Evolutionary conservation across 2,329 filamentous ascomycete genomes (phyloP).

Genomic region (Fusarium illudens): DNA sequence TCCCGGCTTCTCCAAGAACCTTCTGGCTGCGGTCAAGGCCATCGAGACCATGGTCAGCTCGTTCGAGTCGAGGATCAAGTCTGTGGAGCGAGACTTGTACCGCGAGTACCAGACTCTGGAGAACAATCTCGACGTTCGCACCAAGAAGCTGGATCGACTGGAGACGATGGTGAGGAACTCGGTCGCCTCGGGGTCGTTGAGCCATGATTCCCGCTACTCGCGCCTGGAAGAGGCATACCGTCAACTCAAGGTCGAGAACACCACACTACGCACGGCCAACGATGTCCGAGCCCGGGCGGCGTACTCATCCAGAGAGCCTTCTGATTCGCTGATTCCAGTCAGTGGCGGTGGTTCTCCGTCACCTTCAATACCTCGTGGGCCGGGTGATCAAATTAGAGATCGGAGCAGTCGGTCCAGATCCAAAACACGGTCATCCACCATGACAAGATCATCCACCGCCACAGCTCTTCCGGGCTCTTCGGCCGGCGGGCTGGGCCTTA

Average conservation of each 20-base stretch:
- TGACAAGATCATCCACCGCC: constrained; percentile 45
- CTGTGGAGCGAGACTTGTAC: constrained; percentile 88
- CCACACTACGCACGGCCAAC: constrained; percentile 72
- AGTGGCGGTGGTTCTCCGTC: constrained; percentile 58
- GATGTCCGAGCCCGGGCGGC: constrained; percentile 64
- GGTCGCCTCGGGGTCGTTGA: constrained; percentile 59
- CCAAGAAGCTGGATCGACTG: constrained; percentile 86
- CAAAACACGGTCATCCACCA: constrained; percentile 44
- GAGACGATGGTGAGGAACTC: constrained; percentile 80
- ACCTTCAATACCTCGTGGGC: constrained; percentile 62
- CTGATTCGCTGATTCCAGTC: constrained; percentile 47
- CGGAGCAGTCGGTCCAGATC: constrained; percentile 45
- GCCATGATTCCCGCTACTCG: constrained; percentile 56
- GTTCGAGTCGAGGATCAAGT: constrained; percentile 82
- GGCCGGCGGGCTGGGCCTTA: constrained; percentile 35
- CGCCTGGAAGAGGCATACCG: constrained; percentile 69
- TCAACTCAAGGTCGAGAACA: constrained; percentile 70
- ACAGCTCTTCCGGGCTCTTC: constrained; percentile 41
- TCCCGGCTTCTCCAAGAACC: constrained; percentile 87
- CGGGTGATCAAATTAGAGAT: constrained; percentile 57
- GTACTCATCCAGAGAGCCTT: constrained; percentile 51
- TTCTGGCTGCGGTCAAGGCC: constrained; percentile 85
- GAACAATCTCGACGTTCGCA: constrained; percentile 77
- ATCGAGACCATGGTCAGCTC: constrained; percentile 81
- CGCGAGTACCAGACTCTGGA: constrained; percentile 91